Conservation (phyloP, 495 filamentous ascomycete species). For the Umbilicaria muhlenbergii region DNA sequence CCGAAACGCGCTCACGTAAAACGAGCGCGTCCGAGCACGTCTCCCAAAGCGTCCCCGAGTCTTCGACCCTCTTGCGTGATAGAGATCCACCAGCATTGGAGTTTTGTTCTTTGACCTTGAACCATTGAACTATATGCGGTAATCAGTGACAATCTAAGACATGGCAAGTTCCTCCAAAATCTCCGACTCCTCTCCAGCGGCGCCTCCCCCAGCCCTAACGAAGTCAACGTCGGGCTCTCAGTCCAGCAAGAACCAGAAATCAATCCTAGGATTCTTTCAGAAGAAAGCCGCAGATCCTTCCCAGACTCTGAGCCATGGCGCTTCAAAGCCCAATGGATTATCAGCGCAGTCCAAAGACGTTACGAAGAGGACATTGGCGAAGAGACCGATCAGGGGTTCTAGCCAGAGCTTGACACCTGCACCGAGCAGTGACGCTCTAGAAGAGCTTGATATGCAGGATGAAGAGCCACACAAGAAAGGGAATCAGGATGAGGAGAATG, state of each 20-base stretch:
- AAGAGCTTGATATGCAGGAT: slow-evolving; percentile 23
- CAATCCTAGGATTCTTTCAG: slow-evolving; percentile 75
- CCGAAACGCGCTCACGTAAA: no score
- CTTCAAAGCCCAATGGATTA: slow-evolving; percentile 27
- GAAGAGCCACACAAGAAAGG: slow-evolving; percentile 13
- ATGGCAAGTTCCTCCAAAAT: slow-evolving; percentile 6
- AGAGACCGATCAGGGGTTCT: slow-evolving; percentile 24
- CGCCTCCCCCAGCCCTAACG: slow-evolving; percentile 27
- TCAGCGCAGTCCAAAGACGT: slow-evolving; percentile 14
- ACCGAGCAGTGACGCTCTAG: slow-evolving; percentile 56
- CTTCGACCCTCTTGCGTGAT: no score
- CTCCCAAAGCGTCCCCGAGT: no score
- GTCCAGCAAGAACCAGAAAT: slow-evolving; percentile 57
- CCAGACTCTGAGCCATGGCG: slow-evolving; percentile 23
- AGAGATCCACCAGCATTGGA: no score
- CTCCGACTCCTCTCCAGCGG: slow-evolving; percentile 23
- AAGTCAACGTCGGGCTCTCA: slow-evolving; percentile 27
- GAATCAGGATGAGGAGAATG: slow-evolving; percentile 8
- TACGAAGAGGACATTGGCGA: slow-evolving; percentile 14
- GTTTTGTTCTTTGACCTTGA: no score
- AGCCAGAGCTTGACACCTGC: slow-evolving; percentile 50
- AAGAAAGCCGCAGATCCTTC: slow-evolving; percentile 40
- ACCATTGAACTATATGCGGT: no score
- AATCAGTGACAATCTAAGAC: neutral
- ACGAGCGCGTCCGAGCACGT: no score